Base-by-base conservation (phyloP, 2,329 filamentous ascomycete species). In the Arthrobotrys iridis region DNA sequence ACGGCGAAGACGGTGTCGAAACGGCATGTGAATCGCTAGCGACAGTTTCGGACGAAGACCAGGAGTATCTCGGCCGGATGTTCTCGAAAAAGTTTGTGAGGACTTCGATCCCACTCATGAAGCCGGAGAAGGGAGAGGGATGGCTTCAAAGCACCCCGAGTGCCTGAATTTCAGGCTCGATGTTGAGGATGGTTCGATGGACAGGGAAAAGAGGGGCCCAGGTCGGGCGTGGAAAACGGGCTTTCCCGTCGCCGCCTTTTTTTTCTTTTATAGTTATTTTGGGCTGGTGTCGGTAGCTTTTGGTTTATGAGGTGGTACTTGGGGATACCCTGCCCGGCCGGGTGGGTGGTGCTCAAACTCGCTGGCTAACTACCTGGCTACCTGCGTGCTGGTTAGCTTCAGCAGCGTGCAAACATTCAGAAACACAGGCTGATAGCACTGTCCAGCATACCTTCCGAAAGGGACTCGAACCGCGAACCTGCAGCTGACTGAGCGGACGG, bases 31-130 rank as follows among this genome's bases (percentile, higher is more conserved):
- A 64, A 30, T 64, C 64, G 22, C 59, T 70, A n/a, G 63, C 71
- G 22, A 64, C 65, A 15, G 71, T 68, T 26, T 76, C 71, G 26
- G 64, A 63, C 35, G 71, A 76, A 33, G 71, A 76, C 71, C 71
- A 76, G 58, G 71, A 76, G 26, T 76, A 76, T 57, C 71, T 63
- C 28, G 71, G 71, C 33, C 71, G 63, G 48, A 76, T 76, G 35
- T 76, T 76, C 33, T 76, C 71, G 37, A 76, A 70, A 48, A 76
- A 76, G 22, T 76, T 68, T n/a, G 71, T 68, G 46, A 76, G 57
- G 40, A 76, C 71, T 63, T 76, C 71, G 26, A 76, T 76, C 26
- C 71, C 64, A 70, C 71, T 76, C 71, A 76, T 76, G 62, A 63
- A 74, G 70, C 45, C 70, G 70, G 30, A 67, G 33, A 65, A 37